Evolutionary conservation across 345 rosid species (phyloP).

Genomic region (Mallotus nudiflorus): DNA sequence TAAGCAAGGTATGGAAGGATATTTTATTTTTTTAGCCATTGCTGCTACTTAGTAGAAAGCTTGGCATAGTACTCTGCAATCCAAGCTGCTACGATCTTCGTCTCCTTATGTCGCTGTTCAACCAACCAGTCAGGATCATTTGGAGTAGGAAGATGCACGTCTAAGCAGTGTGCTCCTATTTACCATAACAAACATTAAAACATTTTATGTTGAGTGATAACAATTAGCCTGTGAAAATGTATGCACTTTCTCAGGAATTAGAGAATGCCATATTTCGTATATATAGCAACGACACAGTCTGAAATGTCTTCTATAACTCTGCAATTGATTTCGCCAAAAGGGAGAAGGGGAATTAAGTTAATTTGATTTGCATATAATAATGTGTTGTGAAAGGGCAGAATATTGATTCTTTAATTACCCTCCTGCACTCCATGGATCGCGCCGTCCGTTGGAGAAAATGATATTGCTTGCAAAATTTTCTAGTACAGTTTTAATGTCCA

Average conservation of each 20-base stretch:
- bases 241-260: background rate
- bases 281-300: conserved; percentile 39
- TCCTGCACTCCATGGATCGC: conserved; percentile 49
- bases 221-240: background rate
- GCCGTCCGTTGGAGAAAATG: too few species aligned
- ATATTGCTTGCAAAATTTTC: too few species aligned
- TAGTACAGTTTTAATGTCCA: too few species aligned
- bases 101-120: conserved; percentile 35
- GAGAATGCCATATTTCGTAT: conserved; percentile 30
- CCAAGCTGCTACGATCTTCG: conserved; percentile 41
- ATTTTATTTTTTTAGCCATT: too few species aligned
- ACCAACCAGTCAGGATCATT: conserved; percentile 46
- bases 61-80: conserved; percentile 31
- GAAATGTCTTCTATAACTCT: conserved; percentile 50
- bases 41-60: background rate
- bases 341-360: too few species aligned
- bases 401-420: conserved; percentile 30
- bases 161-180: conserved; percentile 49
- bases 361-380: too few species aligned
- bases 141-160: conserved; percentile 17
- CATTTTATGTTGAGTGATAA: too few species aligned
- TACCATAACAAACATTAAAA: background rate
- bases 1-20: too few species aligned
- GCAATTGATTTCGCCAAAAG: background rate
- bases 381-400: too few species aligned